Percentiles rank a stretch among this genome's conserved stretches.
Conservation (phyloP, 805 yeast genomes). For the Candida taoyuanica region DNA sequence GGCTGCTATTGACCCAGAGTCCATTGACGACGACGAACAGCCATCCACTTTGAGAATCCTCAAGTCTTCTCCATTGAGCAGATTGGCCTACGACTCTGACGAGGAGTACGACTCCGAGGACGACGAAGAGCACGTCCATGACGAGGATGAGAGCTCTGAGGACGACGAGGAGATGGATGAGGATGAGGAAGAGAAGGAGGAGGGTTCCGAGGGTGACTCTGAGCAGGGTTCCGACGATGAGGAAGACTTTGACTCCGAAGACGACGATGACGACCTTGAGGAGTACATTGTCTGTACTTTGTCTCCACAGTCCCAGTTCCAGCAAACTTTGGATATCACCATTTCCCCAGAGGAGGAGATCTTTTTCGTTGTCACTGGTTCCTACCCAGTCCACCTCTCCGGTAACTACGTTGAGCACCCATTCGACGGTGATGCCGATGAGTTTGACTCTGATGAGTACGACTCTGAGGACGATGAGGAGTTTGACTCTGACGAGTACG, state of each 20-base stretch:
- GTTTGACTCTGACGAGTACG: conserved; percentile 45
- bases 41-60: conserved; percentile 90
- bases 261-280: conserved; percentile 71
- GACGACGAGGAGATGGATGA: conserved; percentile 50
- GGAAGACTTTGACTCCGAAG: conserved; percentile 45
- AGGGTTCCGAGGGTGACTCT: conserved; percentile 49
- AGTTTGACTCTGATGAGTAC: conserved; percentile 61
- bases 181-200: conserved; percentile 44
- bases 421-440: conserved; percentile 62
- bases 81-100: conserved; percentile 42
- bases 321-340: conserved; percentile 87
- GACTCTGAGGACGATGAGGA: conserved; percentile 49
- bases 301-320: conserved; percentile 78
- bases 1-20: conserved; percentile 92
- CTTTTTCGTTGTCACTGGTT: conserved; percentile 91
- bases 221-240: too few relatives aligned
- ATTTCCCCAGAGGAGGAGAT: conserved; percentile 93
- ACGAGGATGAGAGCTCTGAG: conserved; percentile 34
- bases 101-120: conserved; percentile 38
- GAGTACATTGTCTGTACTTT: conserved; percentile 86
- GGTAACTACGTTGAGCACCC: conserved; percentile 98
- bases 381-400: conserved; percentile 84
- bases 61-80: conserved; percentile 52
- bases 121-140: conserved; percentile 19
- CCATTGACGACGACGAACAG: conserved; percentile 71